Base-by-base conservation (phyloP, 78 protist genomes). In the Dictyostelium citrinum region DNA sequence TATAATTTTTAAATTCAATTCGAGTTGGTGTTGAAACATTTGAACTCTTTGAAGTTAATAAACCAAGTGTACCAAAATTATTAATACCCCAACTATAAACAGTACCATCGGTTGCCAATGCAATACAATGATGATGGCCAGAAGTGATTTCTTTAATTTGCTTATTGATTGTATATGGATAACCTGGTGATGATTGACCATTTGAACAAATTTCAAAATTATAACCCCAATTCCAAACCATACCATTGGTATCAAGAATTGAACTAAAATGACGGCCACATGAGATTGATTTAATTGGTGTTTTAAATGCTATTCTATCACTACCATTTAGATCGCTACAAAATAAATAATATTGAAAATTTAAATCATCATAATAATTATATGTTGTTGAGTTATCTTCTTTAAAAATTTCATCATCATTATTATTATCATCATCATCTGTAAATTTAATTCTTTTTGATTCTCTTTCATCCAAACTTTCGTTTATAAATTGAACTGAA, bases 191-290 rank as follows among this genome's bases (percentile, higher is more conserved):
- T 11, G n/a, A 0, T 70, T 33, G 77, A 31, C 41, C n/a, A 70
- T 33, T 46, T 71, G 49, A 41, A 24, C 35, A 46, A 49, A 33
- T 12, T 75, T 75, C 81, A 51, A 10, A 17, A 14, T 5, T 1
- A 7, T 1, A 3, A 78, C 49, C 49, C 60, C 49, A 75, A 49
- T 78, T 78, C 60, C 49, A 75, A 41, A 75, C 20, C 60, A 75
- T 9, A 41, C 81, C 81, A 35, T 75, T 39, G 1, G 1, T 24
- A 75, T 75, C 81, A 0, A 75, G 16, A 20, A n/a, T 14, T 8
- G 58, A 11, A 24, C 29, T 41, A 33, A 75, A 75, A 75, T 75
- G 41, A 41, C 58, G 49, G 41, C 81, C 81, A 75, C 81, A 75
- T 39, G 81, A 37, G 41, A 75, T 33, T 41, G 55, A 39, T 41